Evolutionary conservation across 202 grass and related monocot genomes (phyloP).

Genomic region (Schoenoplectus triqueter): DNA sequence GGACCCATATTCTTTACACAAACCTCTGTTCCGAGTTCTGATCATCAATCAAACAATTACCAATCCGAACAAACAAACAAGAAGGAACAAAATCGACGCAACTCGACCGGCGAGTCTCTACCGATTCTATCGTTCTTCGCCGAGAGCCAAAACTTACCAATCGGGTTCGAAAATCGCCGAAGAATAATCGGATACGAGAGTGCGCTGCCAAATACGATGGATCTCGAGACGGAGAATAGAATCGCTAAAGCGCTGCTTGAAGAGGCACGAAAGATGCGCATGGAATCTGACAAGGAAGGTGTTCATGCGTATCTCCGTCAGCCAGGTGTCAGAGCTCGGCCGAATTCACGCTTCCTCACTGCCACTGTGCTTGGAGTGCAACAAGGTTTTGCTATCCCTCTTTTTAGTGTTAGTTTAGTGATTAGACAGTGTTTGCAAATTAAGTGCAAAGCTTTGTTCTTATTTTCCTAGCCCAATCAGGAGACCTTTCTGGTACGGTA

Average conservation of each 20-base stretch:
- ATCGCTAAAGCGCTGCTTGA: conserved; percentile 76
- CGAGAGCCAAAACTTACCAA: neutral
- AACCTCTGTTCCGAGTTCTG: too few species aligned
- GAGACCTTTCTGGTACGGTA: neutral
- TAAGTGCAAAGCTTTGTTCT: neutral
- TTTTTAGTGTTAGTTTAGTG: conserved; percentile 12
- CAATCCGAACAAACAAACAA: too few species aligned
- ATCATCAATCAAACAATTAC: too few species aligned
- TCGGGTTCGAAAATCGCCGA: neutral
- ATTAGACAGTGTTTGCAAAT: neutral
- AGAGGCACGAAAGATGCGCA: conserved; percentile 70
- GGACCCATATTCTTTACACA: too few species aligned
- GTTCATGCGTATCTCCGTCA: conserved; percentile 64
- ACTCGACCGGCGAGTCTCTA: too few species aligned
- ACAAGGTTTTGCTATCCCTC: conserved; percentile 60
- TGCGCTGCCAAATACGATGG: conserved; percentile 47
- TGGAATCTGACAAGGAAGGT: conserved; percentile 79
- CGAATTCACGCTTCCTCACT: conserved; percentile 91
- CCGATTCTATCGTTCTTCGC: too few species aligned
- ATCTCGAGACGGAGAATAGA: conserved; percentile 83
- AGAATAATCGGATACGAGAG: neutral
- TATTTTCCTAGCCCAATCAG: neutral
- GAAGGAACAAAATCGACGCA: too few species aligned
- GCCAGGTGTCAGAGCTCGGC: conserved; percentile 71
- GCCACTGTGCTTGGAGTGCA: conserved; percentile 90